These are phyloP conservation scores for Colletotrichum plurivorum DNA, from an alignment of 2,329 filamentous ascomycete species.

Conservation along the genomic window DNA sequence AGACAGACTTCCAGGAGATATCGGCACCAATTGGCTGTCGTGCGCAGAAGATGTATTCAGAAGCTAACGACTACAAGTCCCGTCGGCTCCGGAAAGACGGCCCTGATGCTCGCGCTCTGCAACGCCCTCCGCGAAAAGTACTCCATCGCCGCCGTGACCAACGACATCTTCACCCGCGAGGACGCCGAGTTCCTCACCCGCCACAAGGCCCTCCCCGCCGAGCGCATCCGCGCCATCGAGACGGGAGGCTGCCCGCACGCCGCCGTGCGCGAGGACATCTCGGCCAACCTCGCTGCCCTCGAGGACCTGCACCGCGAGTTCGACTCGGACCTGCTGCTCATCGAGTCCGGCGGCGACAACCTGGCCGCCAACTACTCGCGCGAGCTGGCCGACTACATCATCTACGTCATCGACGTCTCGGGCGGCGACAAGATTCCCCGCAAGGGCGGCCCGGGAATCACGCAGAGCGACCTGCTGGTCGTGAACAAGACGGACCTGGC, in stretches of 20 bases:
- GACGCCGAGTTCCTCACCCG: slow-evolving; percentile 97
- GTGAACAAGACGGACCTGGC: slow-evolving; percentile 99
- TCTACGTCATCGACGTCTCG: slow-evolving; percentile 98
- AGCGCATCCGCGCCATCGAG: slow-evolving; percentile 94
- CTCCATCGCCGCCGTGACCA: slow-evolving; percentile 95
- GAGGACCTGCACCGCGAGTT: slow-evolving; percentile 90
- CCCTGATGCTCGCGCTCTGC: slow-evolving; percentile 95
- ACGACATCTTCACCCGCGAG: slow-evolving; percentile 98
- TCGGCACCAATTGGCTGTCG: too few relatives aligned
- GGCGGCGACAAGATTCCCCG: slow-evolving; percentile 97
- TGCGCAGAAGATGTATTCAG: too few relatives aligned
- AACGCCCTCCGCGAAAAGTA: slow-evolving; percentile 83
- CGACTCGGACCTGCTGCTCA: slow-evolving; percentile 85
- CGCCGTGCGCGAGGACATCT: slow-evolving; percentile 97
- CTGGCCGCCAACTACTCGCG: slow-evolving; percentile 96
- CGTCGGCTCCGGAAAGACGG: slow-evolving; percentile 97
- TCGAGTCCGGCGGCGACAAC: slow-evolving; percentile 97
- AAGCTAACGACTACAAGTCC: slow-evolving; percentile 69
- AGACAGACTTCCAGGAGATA: background rate
- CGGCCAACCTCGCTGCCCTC: slow-evolving; percentile 90
- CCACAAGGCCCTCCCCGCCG: slow-evolving; percentile 84
- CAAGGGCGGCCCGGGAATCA: slow-evolving; percentile 97
- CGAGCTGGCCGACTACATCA: slow-evolving; percentile 96
- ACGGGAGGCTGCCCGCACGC: slow-evolving; percentile 98
- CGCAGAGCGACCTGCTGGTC: slow-evolving; percentile 91